Evolutionary conservation across 2,329 filamentous ascomycete species (phyloP), one percentile per base, ranked within the genome.

Genomic region (Juglanconis oblonga): DNA sequence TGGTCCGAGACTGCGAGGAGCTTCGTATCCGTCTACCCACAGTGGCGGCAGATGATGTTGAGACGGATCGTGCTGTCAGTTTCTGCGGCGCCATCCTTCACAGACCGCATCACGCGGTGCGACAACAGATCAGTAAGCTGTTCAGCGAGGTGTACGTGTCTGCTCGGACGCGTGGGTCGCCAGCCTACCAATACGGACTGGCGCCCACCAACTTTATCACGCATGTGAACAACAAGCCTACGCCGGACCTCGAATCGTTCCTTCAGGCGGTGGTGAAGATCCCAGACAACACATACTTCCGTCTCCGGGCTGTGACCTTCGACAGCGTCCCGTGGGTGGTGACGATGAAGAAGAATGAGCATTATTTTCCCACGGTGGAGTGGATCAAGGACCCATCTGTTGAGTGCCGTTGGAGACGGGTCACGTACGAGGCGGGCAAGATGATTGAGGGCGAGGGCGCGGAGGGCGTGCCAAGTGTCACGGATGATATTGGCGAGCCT

Each of bases 331-430:
- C 94, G 3, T 99, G 95, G 92, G 92, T 99, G n/a, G 91, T 96
- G 44, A 99, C 95, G 8, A 97, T 99, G 91, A 99, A 99, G 87
- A 98, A 98, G 84, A 97, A 97, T 68, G 94, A 99, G 72, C 95
- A 99, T 75, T 99, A 99, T 73, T 90, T 89, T 74, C 87, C 87
- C 0, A 89, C 86, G 0, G 84, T 86, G 73, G 87, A 89, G 69
- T 88, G 86, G 81, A 83, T 86, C 73, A 88, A 64, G 50, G 86
- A 64, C 47, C 56, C 45, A 4, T 52, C 51, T 6, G 60, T 49
- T 5, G 60, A 57, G 52, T 62, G 57, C 24, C 52, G 62, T 35
- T 64, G 60, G 62, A 36, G 57, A 17, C 57, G 62, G 2, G 57
- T 64, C 33, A 63, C 61, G 11, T 64, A 64, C 14, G 61, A 63